phyloP scores from a whole-genome alignment of 176 grass and related monocot genomes.

The Ensete ventricosum region DNA sequence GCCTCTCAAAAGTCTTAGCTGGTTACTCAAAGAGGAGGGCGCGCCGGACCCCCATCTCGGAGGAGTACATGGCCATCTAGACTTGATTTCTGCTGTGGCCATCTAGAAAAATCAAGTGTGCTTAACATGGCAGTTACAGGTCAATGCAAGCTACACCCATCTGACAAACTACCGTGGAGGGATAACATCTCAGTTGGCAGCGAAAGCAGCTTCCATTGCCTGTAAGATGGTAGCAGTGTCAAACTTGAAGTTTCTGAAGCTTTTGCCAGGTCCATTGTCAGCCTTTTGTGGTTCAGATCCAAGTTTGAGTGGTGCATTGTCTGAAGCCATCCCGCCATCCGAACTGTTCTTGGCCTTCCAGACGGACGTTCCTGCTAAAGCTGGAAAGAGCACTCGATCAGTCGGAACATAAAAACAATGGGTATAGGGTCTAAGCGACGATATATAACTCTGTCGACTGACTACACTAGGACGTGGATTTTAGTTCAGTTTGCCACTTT shows the following conservation, averaged over 20 bases:
- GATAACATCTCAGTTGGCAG: slow-evolving; percentile 26
- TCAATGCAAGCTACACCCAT: not conserved
- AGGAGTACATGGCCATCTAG: too few relatives aligned
- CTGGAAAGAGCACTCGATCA: not conserved
- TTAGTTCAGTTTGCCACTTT: not conserved
- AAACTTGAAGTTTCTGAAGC: slow-evolving; percentile 87
- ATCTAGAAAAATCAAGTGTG: too few relatives aligned
- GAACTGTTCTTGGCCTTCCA: slow-evolving; percentile 68
- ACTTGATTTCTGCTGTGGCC: too few relatives aligned
- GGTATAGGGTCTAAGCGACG: not conserved
- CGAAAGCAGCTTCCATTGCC: slow-evolving; percentile 61
- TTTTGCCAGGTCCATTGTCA: slow-evolving; percentile 62
- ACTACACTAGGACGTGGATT: not conserved
- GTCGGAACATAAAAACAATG: not conserved
- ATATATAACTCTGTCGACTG: not conserved
- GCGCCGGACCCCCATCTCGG: too few relatives aligned
- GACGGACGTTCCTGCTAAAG: slow-evolving; percentile 29
- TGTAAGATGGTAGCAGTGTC: slow-evolving; percentile 55
- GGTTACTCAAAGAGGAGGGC: too few relatives aligned
- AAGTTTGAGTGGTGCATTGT: slow-evolving; percentile 34
- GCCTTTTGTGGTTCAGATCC: slow-evolving; percentile 34
- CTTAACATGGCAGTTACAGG: too few relatives aligned
- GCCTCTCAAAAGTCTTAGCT: too few relatives aligned
- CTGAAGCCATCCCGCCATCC: slow-evolving; percentile 17
- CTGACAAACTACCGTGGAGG: not conserved